phyloP scores from a whole-genome alignment of 495 filamentous ascomycete species.

The Ascobolus immersus region DNA sequence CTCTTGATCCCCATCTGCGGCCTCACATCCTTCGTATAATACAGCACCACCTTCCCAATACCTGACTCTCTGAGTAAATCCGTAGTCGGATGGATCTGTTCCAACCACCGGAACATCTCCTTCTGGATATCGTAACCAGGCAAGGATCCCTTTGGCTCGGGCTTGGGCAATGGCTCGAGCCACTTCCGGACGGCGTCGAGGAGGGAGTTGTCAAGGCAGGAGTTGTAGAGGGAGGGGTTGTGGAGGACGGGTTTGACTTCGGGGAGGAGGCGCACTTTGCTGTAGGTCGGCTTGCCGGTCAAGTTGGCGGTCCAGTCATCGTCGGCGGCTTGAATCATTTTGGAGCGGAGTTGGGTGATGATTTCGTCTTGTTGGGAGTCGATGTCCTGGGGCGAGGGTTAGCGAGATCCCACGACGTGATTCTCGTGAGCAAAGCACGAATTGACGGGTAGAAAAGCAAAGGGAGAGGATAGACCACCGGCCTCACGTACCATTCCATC shows the following conservation, averaged over 20 bases:
- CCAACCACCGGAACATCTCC: constrained; percentile 61
- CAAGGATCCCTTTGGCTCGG: constrained; percentile 57
- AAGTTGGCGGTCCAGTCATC: constrained; percentile 59
- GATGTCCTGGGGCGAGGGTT: constrained; percentile 35
- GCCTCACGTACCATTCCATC: constrained; percentile 61
- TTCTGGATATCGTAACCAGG: constrained; percentile 94
- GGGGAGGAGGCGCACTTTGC: constrained; percentile 85
- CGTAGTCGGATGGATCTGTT: constrained; percentile 62
- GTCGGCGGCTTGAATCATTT: constrained; percentile 79
- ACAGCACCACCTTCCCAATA: constrained; percentile 82
- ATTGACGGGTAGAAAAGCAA: background rate
- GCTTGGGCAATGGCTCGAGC: constrained; percentile 78
- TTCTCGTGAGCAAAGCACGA: background rate
- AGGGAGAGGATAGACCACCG: background rate
- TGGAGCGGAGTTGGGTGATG: constrained; percentile 63
- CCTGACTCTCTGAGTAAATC: constrained; percentile 72
- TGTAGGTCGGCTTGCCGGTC: constrained; percentile 50
- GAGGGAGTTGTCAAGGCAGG: constrained; percentile 77
- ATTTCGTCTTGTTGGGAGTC: constrained; percentile 71
- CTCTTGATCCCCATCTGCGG: constrained; percentile 73
- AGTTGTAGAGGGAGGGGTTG: constrained; percentile 56
- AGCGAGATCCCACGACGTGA: constrained; percentile 8
- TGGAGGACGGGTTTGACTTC: constrained; percentile 74
- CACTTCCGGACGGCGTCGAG: constrained; percentile 88
- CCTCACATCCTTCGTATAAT: constrained; percentile 85